phyloP scores from a whole-genome alignment of 1,284 basidiomycete genomes.

The Ceratobasidium sp. region DNA sequence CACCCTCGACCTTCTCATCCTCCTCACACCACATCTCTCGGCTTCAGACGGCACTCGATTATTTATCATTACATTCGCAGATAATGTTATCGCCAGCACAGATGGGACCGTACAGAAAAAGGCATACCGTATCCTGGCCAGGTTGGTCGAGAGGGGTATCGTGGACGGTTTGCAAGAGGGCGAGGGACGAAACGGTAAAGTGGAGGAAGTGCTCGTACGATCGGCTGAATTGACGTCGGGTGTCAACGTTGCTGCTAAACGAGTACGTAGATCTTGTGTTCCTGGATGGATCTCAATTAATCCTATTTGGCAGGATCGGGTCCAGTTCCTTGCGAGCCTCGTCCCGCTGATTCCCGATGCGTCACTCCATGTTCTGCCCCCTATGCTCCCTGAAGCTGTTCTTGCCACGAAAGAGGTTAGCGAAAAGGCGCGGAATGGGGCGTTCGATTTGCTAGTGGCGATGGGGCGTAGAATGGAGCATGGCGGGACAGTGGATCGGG shows the following conservation, averaged over 20 bases:
- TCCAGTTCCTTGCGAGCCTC: conserved; percentile 81
- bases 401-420: conserved; percentile 99
- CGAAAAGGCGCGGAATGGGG: conserved; percentile 88
- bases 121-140: conserved; percentile 88
- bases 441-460: conserved; percentile 90
- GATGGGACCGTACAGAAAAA: conserved; percentile 97
- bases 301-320: conserved; percentile 73
- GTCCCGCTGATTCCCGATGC: conserved; percentile 77
- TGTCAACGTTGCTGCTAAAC: conserved; percentile 88
- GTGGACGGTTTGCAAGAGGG: conserved; percentile 54
- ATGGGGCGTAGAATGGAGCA: conserved; percentile 95
- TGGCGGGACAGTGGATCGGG: conserved; percentile 86
- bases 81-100: conserved; percentile 73
- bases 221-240: conserved; percentile 73
- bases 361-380: conserved; percentile 86
- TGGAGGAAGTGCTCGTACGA: conserved; percentile 69
- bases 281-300: not conserved
- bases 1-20: conserved; percentile 89
- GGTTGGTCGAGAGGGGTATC: conserved; percentile 74
- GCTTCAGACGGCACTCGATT: conserved; percentile 69
- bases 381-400: conserved; percentile 93
- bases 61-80: conserved; percentile 71
- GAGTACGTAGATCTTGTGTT: conserved; percentile 61
- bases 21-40: conserved; percentile 86
- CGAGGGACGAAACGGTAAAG: conserved; percentile 12